These are phyloP conservation scores for Halenospora varia DNA, from an alignment of 495 filamentous ascomycete species.

Conservation along the genomic window DNA sequence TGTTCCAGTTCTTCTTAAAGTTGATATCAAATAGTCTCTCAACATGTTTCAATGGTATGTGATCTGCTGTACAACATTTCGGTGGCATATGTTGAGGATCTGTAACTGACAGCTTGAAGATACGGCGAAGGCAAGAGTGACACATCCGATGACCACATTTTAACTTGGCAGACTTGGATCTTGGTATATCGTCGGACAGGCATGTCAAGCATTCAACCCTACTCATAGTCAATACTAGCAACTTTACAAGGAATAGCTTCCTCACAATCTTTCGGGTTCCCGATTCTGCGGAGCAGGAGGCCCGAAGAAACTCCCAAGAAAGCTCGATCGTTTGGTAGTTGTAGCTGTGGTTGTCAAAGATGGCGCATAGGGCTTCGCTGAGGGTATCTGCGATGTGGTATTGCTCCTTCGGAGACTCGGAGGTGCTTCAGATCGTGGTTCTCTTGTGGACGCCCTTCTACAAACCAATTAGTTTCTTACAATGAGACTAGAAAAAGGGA, in stretches of 20 bases:
- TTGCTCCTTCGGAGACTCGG: conserved; percentile 18
- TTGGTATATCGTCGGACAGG: conserved; percentile 55
- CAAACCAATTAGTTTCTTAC: conserved; percentile 9
- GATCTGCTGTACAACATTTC: conserved; percentile 65
- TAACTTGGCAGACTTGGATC: conserved; percentile 59
- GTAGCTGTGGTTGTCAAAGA: neutral
- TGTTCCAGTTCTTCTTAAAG: conserved; percentile 76
- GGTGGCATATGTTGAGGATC: conserved; percentile 80
- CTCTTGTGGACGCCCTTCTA: conserved; percentile 14
- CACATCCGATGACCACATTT: conserved; percentile 79
- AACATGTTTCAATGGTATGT: conserved; percentile 72
- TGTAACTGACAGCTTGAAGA: conserved; percentile 67
- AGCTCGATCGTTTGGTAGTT: conserved; percentile 13
- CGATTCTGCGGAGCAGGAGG: conserved; percentile 9
- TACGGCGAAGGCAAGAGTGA: conserved; percentile 62
- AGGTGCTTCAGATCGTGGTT: conserved; percentile 4
- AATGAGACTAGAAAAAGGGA: neutral
- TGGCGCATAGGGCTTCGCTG: neutral
- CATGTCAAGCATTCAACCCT: conserved; percentile 70
- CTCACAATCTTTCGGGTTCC: conserved; percentile 24
- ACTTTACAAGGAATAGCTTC: neutral
- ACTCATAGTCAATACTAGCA: neutral
- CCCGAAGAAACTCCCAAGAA: conserved; percentile 20
- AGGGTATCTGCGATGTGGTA: conserved; percentile 19
- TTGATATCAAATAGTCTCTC: conserved; percentile 63